Conservation (phyloP, 2,329 filamentous ascomycete species). For the Byssothecium circinans region DNA sequence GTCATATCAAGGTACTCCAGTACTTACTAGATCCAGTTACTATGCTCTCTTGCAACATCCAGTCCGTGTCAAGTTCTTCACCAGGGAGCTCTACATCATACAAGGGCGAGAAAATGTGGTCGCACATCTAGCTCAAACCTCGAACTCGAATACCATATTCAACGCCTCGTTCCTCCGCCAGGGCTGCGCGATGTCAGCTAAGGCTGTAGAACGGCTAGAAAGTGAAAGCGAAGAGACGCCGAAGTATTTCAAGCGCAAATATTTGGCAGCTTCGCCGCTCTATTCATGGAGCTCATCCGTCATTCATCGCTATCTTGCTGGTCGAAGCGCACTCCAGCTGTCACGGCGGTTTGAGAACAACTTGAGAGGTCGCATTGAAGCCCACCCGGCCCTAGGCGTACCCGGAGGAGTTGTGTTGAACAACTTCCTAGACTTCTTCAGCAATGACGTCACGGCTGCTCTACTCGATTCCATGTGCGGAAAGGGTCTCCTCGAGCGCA, state of each 20-base stretch:
- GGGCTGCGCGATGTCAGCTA: conserved; percentile 7
- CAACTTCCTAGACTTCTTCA: conserved; percentile 11
- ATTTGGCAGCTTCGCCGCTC: conserved; percentile 5
- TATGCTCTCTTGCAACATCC: conserved; percentile 4
- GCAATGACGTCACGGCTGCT: conserved; percentile 7
- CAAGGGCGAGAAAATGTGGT: conserved; percentile 5
- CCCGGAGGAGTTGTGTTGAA: conserved; percentile 2
- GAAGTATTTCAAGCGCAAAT: conserved; percentile 8
- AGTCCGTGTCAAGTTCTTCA: conserved; percentile 6
- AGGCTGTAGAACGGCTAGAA: conserved; percentile 1
- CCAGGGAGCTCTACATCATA: conserved; percentile 8
- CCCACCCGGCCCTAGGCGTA: neutral
- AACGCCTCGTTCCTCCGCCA: conserved; percentile 10
- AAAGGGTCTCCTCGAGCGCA: conserved; percentile 1
- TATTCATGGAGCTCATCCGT: conserved; percentile 7
- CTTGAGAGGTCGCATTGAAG: neutral
- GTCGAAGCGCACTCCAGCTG: conserved; percentile 3
- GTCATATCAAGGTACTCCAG: no score
- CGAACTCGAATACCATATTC: conserved; percentile 13
- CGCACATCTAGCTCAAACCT: conserved; percentile 3
- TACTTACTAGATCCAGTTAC: neutral
- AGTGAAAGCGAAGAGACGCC: conserved; percentile 5
- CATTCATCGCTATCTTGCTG: conserved; percentile 6
- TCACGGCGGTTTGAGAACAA: conserved; percentile 5
- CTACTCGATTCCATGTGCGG: conserved; percentile 15